Evolutionary conservation across 805 yeast genomes (phyloP).

Genomic region (Barnettozyma populi): DNA sequence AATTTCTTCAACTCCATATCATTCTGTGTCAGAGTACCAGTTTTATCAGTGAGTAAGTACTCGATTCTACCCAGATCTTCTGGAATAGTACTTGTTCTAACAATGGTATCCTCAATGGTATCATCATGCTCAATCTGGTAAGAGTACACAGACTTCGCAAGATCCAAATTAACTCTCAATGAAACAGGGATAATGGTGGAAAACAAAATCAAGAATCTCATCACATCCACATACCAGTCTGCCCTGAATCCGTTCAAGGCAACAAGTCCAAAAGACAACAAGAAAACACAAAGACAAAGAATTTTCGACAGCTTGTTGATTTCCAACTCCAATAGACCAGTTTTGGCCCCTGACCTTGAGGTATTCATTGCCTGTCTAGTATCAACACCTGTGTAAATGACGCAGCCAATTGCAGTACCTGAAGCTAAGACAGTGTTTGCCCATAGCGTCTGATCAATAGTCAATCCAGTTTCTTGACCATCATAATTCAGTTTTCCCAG

Average conservation of each 20-base stretch:
- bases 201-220: conserved; percentile 86
- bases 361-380: conserved; percentile 96
- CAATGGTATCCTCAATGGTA: conserved; percentile 80
- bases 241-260: conserved; percentile 67
- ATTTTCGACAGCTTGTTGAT: conserved; percentile 85
- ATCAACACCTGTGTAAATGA: conserved; percentile 86
- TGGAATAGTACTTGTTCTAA: conserved; percentile 95
- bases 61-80: conserved; percentile 97
- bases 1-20: conserved; percentile 95
- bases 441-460: conserved; percentile 93
- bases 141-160: conserved; percentile 95
- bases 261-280: conserved; percentile 72
- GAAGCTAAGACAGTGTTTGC: conserved; percentile 96
- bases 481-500: conserved; percentile 65
- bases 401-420: conserved; percentile 84
- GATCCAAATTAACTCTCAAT: conserved; percentile 85
- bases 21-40: conserved; percentile 96
- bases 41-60: conserved; percentile 86
- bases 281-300: conserved; percentile 79
- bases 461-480: conserved; percentile 55
- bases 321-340: conserved; percentile 86
- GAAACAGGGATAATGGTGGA: conserved; percentile 97
- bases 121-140: conserved; percentile 87
- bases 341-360: conserved; percentile 77
- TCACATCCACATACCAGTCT: conserved; percentile 85